Evolutionary conservation across 129 eudicot species (phyloP).

Genomic region (Escallonia herrerae): DNA sequence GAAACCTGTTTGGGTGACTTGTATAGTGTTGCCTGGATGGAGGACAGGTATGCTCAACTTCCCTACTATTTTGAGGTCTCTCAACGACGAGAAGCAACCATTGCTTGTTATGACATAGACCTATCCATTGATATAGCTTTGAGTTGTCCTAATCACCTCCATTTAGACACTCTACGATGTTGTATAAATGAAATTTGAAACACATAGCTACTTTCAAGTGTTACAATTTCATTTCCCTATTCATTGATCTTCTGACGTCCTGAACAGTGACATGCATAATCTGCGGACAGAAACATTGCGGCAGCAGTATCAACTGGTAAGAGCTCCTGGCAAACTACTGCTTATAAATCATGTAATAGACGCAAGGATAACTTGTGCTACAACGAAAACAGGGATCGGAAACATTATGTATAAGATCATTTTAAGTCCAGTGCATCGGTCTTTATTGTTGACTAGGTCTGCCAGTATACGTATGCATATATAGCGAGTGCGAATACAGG

Average conservation of each 20-base stretch:
- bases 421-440: too few species aligned
- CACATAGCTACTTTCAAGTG: not conserved
- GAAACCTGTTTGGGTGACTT: slow-evolving; percentile 96
- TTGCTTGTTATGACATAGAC: not conserved
- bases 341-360: not conserved
- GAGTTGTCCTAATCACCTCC: not conserved
- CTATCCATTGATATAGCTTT: not conserved
- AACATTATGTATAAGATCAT: too few species aligned
- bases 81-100: not conserved
- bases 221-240: not conserved
- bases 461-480: not conserved
- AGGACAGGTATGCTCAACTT: slow-evolving; percentile 58
- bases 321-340: slow-evolving; percentile 6
- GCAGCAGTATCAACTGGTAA: slow-evolving; percentile 82
- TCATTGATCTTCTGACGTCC: slow-evolving; percentile 6
- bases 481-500: not conserved
- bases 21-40: slow-evolving; percentile 98
- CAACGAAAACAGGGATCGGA: too few species aligned
- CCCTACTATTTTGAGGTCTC: not conserved
- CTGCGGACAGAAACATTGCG: slow-evolving; percentile 64
- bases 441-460: too few species aligned
- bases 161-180: not conserved
- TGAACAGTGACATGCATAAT: slow-evolving; percentile 75
- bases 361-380: not conserved
- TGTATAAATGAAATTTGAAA: not conserved